Evolutionary conservation across 306 rosid species (phyloP).

Genomic region (Morella rubra): DNA sequence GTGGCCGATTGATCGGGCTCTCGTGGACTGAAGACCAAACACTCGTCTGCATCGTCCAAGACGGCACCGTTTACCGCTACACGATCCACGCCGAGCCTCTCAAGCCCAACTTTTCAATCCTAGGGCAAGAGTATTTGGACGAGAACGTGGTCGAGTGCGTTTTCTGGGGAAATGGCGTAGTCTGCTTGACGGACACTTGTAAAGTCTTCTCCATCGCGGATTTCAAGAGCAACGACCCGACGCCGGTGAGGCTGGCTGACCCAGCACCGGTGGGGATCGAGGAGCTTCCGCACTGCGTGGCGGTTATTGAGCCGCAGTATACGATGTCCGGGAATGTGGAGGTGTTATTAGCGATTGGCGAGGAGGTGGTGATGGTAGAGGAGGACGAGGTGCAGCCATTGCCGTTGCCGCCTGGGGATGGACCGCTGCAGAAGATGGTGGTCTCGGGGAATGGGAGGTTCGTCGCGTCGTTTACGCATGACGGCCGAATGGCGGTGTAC

Average conservation of each 20-base stretch:
- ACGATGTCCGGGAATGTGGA: constrained; percentile 91
- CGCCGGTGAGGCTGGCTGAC: constrained; percentile 62
- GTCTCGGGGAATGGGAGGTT: constrained; percentile 88
- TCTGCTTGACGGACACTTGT: constrained; percentile 70
- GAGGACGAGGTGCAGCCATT: constrained; percentile 84
- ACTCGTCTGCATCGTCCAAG: constrained; percentile 81
- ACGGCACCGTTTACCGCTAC: constrained; percentile 85
- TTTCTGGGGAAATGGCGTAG: constrained; percentile 86
- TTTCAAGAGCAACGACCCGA: constrained; percentile 51
- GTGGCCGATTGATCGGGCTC: constrained; percentile 75
- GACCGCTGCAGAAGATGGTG: constrained; percentile 91
- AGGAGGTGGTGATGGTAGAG: constrained; percentile 77
- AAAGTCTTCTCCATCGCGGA: constrained; percentile 69
- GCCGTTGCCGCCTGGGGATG: constrained; percentile 61
- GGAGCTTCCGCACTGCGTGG: constrained; percentile 83
- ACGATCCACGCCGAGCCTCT: constrained; percentile 60
- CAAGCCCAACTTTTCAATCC: constrained; percentile 68
- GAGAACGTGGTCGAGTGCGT: constrained; percentile 82
- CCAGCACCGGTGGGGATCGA: constrained; percentile 67
- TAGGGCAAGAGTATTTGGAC: constrained; percentile 76
- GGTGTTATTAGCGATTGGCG: constrained; percentile 76
- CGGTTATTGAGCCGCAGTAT: constrained; percentile 92
- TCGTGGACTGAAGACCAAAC: constrained; percentile 89
- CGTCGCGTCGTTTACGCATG: constrained; percentile 93
- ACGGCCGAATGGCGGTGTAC: constrained; percentile 76